Percentiles rank a stretch among this genome's conserved stretches.
phyloP scores from a whole-genome alignment of 768 basidiomycete genomes.

The Leccinum subtestaceum region DNA sequence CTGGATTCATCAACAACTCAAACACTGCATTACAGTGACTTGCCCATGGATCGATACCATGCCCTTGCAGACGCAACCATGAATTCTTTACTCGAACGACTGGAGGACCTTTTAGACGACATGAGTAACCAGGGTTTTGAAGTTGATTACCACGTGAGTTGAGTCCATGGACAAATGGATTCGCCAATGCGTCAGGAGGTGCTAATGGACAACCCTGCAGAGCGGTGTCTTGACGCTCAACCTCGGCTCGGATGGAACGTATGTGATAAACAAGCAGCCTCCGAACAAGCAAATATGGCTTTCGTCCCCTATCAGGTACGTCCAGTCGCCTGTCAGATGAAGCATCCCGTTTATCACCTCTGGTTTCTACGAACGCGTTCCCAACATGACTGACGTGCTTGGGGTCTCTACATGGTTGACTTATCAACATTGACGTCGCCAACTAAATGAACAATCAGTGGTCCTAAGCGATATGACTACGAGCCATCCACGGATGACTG shows the following conservation, averaged over 20 bases:
- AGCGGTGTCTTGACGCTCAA: conserved; percentile 87
- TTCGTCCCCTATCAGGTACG: conserved; percentile 81
- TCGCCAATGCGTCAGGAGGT: neutral
- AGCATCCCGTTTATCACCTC: conserved; percentile 1
- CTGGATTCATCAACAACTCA: neutral
- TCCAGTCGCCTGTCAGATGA: conserved; percentile 6
- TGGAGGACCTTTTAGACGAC: conserved; percentile 72
- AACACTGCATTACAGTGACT: conserved; percentile 32
- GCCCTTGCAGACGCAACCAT: conserved; percentile 71
- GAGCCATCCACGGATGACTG: conserved; percentile 54
- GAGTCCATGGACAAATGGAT: neutral
- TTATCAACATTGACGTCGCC: neutral
- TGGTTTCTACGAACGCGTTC: conserved; percentile 1
- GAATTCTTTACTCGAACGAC: conserved; percentile 67
- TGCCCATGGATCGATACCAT: conserved; percentile 71
- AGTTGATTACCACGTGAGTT: conserved; percentile 83
- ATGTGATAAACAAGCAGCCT: conserved; percentile 96
- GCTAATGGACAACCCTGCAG: conserved; percentile 40
- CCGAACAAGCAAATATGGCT: conserved; percentile 98
- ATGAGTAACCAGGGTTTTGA: conserved; percentile 58
- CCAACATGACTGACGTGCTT: neutral
- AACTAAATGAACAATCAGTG: conserved; percentile 44
- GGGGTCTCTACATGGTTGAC: neutral
- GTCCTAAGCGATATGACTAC: conserved; percentile 91
- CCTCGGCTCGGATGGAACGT: conserved; percentile 76